Evolutionary conservation across 176 grass and related monocot genomes (phyloP), one percentile per base, ranked within the genome.

Genomic region (Secale cereale): DNA sequence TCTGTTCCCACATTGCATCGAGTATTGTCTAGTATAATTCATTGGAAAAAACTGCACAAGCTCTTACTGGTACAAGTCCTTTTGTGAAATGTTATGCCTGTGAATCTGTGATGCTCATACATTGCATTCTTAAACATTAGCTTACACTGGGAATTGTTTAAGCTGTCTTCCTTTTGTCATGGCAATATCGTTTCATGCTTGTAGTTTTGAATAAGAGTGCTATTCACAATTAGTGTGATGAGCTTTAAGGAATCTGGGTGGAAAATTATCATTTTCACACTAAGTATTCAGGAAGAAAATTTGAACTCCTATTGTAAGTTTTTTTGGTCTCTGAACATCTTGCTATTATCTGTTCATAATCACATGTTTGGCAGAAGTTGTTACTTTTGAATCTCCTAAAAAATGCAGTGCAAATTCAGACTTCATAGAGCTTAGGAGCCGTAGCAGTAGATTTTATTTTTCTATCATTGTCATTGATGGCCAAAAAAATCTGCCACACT

Each of bases 71-170:
- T 62, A 46, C 35, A 61, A 69, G 13, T 75, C 11, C 19, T 10
- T 68, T 65, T 85, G 15, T 17, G 27, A 37, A 76, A 67, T 16
- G 15, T 68, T 29, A 35, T 22, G 36, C 32, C 12, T 60, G 17
- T 72, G 87, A 69, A 48, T 27, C 12, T 60, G 19, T 72, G 87
- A 69, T 69, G 61, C 80, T 59, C 26, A 26, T 76, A 50, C 31
- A 61, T 70, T 22, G 10, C 78, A 62, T 71, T 79, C 17, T 67
- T 17, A 63, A 46, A 54, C 29, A 50, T 52, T 54, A 3, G 26
- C 30, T 46, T 37, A 60, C 46, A 45, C 45, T 41, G 30, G 25
- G 30, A 35, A 5, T 27, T 59, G 70, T 33, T 29, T 27, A 76
- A 89, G 20, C 48, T 45, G 10, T 45, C 27, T 65, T 67, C 29